Evolutionary conservation across 177 flowering plant species (phyloP).

Genomic region (Vitis hybrid): DNA sequence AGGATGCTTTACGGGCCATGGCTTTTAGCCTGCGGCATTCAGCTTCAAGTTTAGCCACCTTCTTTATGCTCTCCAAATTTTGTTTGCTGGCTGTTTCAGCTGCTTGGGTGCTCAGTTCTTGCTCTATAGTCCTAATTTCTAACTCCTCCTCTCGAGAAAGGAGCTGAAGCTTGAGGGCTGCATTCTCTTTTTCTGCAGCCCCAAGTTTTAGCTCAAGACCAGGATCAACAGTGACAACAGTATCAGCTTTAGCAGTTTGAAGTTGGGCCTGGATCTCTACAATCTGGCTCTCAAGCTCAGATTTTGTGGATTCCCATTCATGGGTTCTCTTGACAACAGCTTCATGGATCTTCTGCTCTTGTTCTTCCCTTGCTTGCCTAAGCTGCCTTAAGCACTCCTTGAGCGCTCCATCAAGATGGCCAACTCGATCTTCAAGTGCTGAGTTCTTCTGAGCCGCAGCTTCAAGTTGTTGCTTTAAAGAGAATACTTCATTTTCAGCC

Average conservation of each 20-base stretch:
- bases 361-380: slow-evolving; percentile 40
- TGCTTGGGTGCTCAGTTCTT: slow-evolving; percentile 42
- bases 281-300: slow-evolving; percentile 29
- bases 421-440: slow-evolving; percentile 36
- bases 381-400: slow-evolving; percentile 54
- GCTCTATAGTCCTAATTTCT: slow-evolving; percentile 31
- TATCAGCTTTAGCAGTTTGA: slow-evolving; percentile 24
- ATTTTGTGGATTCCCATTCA: slow-evolving; percentile 33
- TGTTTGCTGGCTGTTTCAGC: slow-evolving; percentile 61
- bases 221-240: slow-evolving; percentile 11
- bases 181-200: slow-evolving; percentile 33
- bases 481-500: slow-evolving; percentile 43
- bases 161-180: slow-evolving; percentile 28
- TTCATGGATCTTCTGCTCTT: slow-evolving; percentile 35
- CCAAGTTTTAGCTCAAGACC: slow-evolving; percentile 17
- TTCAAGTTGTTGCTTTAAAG: slow-evolving; percentile 41
- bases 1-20: slow-evolving; percentile 24
- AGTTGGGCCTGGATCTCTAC: slow-evolving; percentile 26
- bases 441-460: slow-evolving; percentile 31
- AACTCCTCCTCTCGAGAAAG: slow-evolving; percentile 31
- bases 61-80: slow-evolving; percentile 42
- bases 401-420: slow-evolving; percentile 46
- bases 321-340: slow-evolving; percentile 21
- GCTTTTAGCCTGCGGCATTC: slow-evolving; percentile 41
- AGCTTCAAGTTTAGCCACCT: slow-evolving; percentile 51